Base-by-base conservation (phyloP, 805 yeast species). In the Yarrowia porcina region DNA sequence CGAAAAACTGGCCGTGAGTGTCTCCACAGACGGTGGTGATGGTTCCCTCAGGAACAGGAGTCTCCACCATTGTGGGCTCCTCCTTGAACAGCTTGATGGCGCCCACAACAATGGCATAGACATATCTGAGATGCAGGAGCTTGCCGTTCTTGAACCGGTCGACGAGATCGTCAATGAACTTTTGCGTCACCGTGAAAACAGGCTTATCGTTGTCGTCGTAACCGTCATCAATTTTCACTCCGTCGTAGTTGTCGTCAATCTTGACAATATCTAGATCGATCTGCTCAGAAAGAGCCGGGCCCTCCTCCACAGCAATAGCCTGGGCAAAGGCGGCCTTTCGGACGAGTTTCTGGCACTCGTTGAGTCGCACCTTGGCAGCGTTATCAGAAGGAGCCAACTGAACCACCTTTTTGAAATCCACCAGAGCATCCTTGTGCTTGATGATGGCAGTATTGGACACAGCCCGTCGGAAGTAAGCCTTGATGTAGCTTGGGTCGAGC, bases 1-100 rank as follows among this genome's bases (percentile, higher is more conserved):
- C 99, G 70, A 83, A 93, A 72, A 88, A 91, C 75, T 94, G 99
- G 41, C 99, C 99, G 73, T 94, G 99, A 0, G 97, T 93, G 74
- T 94, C 99, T 67, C 99, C 99, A 68, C 96, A 94, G 10, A 94
- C 89, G 0, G 97, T 90, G 50, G 93, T 79, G n/a, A 70, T 70
- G 4, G 70, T 79, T 13, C 63, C 68, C 11, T 63, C 69, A 7
- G 67, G 69, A 1, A 80, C 70, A 2, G 77, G 76, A 39, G 93
- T 72, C 70, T 92, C 98, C 35, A 86, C 88, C 79, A 92, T 77
- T 0, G 96, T 80, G 8, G 86, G 82, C 72, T 93, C 97, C 2
- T 77, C 66, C 63, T 75, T 77, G 68, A 92, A 82, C 15, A 90
- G 66, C 64, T 83, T 80, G 71, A 86, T 82, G 7, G 87, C 92